Conservation (phyloP, 768 basidiomycete species). For the Pisolithus microcarpus region DNA sequence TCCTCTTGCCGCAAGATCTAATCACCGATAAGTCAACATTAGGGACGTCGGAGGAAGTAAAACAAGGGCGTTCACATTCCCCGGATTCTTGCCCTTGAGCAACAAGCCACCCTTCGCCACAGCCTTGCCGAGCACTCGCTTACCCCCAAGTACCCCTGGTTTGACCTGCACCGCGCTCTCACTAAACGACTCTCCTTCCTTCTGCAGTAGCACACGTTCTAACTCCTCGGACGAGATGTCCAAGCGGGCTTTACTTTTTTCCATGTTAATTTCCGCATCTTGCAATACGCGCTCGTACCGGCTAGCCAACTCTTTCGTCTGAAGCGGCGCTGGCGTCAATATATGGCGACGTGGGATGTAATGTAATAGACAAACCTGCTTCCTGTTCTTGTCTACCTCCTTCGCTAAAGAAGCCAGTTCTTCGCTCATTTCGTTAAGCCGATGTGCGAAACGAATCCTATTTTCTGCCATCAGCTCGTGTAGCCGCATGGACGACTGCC, state of each 20-base stretch:
- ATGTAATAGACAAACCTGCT: conserved; percentile 47
- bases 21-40: conserved; percentile 5
- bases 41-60: conserved; percentile 5
- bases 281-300: conserved; percentile 84
- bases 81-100: conserved; percentile 89
- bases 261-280: conserved; percentile 80
- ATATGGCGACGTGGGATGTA: background rate
- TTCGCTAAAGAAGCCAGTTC: conserved; percentile 78
- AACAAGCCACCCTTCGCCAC: conserved; percentile 86
- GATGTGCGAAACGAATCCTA: conserved; percentile 74
- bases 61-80: conserved; percentile 48
- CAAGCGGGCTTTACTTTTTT: conserved; percentile 82
- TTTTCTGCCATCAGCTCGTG: conserved; percentile 91
- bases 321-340: conserved; percentile 3
- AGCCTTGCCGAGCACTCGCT: conserved; percentile 83
- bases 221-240: conserved; percentile 91
- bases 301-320: conserved; percentile 88
- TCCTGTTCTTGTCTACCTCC: conserved; percentile 92
- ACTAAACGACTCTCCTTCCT: conserved; percentile 89
- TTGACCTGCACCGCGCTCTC: conserved; percentile 68
- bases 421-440: conserved; percentile 95
- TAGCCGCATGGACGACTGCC: conserved; percentile 79
- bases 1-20: conserved; percentile 92
- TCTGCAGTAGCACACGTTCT: conserved; percentile 84
- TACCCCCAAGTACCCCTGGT: conserved; percentile 54